Conservation (phyloP, 371 early-diverging fungal species). For the Globomyces sp. region DNA sequence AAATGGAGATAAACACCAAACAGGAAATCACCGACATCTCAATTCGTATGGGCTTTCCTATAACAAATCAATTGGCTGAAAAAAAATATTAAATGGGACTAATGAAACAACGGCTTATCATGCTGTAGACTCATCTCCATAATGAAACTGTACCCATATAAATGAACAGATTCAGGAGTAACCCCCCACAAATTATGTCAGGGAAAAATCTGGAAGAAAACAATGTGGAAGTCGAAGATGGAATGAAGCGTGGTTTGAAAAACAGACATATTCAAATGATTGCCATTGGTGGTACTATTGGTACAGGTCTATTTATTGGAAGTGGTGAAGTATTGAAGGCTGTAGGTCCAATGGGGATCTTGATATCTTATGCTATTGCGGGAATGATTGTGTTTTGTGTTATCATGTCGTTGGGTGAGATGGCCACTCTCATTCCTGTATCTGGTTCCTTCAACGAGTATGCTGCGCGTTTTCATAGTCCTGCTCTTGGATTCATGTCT, state of each 20-base stretch:
- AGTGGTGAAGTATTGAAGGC: slow-evolving; percentile 65
- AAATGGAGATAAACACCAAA: too few species aligned
- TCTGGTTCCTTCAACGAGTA: slow-evolving; percentile 81
- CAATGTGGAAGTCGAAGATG: neutral
- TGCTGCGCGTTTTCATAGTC: slow-evolving; percentile 81
- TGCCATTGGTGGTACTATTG: slow-evolving; percentile 63
- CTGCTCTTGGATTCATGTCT: slow-evolving; percentile 75
- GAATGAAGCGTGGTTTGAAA: slow-evolving; percentile 18
- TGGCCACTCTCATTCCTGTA: slow-evolving; percentile 82
- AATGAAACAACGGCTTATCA: too few species aligned
- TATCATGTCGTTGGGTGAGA: slow-evolving; percentile 79
- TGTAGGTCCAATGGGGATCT: slow-evolving; percentile 70
- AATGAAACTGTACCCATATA: too few species aligned
- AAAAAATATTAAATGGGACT: too few species aligned
- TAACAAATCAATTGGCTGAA: too few species aligned
- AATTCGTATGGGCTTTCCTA: too few species aligned
- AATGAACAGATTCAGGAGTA: too few species aligned
- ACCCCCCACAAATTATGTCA: too few species aligned
- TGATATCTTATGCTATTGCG: slow-evolving; percentile 59
- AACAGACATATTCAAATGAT: slow-evolving; percentile 33
- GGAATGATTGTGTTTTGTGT: slow-evolving; percentile 82
- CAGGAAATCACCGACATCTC: too few species aligned
- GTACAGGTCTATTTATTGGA: slow-evolving; percentile 77
- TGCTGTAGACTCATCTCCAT: too few species aligned
- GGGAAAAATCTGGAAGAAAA: too few species aligned